phyloP scores from a whole-genome alignment of 116 monocot genomes.

The Zostera marina region DNA sequence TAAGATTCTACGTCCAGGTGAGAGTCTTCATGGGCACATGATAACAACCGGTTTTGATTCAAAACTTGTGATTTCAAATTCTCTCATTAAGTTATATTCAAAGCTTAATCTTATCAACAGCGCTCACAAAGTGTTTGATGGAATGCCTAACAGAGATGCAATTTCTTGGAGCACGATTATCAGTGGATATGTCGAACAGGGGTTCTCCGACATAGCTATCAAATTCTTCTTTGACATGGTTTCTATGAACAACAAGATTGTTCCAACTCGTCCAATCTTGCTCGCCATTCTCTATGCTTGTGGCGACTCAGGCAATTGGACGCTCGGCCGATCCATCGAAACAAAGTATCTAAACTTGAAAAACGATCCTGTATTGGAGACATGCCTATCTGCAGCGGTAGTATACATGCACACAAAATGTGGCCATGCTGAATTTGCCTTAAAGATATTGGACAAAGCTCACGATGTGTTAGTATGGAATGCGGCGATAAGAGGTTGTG shows the following conservation, averaged over 20 bases:
- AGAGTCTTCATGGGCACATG: slow-evolving; percentile 21
- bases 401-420: slow-evolving; percentile 58
- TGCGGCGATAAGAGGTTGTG: slow-evolving; percentile 41
- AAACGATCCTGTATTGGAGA: slow-evolving; percentile 14
- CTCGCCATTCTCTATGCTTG: slow-evolving; percentile 43
- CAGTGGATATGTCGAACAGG: slow-evolving; percentile 37
- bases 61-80: slow-evolving; percentile 29
- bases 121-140: slow-evolving; percentile 28
- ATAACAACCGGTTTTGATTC: slow-evolving; percentile 25
- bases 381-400: slow-evolving; percentile 29
- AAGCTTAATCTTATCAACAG: slow-evolving; percentile 14
- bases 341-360: slow-evolving; percentile 15
- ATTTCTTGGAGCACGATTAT: slow-evolving; percentile 57
- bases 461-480: slow-evolving; percentile 59
- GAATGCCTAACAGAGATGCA: slow-evolving; percentile 35
- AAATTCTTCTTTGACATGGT: slow-evolving; percentile 30
- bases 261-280: slow-evolving; percentile 34
- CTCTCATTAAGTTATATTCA: slow-evolving; percentile 45
- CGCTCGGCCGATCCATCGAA: slow-evolving; percentile 24
- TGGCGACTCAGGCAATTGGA: slow-evolving; percentile 41
- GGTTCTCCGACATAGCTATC: slow-evolving; percentile 27
- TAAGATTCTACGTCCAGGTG: slow-evolving; percentile 11
- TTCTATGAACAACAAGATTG: slow-evolving; percentile 3
- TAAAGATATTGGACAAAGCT: slow-evolving; percentile 19
- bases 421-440: slow-evolving; percentile 20